Conservation (phyloP, 2,329 filamentous ascomycete genomes). For the Trichophyton benhamiae region DNA sequence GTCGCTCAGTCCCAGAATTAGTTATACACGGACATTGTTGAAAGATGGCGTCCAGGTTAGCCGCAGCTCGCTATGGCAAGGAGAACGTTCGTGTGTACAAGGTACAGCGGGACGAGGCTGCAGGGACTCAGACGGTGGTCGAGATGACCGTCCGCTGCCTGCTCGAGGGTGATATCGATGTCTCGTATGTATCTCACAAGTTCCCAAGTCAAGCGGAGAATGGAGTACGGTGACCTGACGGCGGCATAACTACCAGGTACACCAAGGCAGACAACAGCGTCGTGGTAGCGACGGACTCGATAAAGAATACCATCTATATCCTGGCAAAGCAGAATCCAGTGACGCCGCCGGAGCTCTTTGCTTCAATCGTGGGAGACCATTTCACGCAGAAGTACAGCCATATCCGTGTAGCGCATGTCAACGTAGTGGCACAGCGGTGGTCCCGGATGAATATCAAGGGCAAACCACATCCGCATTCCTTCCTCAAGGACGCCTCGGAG, state of each 20-base stretch:
- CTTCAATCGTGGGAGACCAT: slow-evolving; percentile 70
- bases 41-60: slow-evolving; percentile 19
- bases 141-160: slow-evolving; percentile 93
- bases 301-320: slow-evolving; percentile 96
- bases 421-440: slow-evolving; percentile 79
- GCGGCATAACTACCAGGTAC: slow-evolving; percentile 47
- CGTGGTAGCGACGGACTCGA: slow-evolving; percentile 90
- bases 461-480: slow-evolving; percentile 87
- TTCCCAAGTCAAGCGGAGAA: neutral
- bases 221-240: neutral
- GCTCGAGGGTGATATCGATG: slow-evolving; percentile 83
- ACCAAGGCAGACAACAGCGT: slow-evolving; percentile 88
- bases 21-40: neutral
- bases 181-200: slow-evolving; percentile 45
- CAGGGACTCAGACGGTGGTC: slow-evolving; percentile 69
- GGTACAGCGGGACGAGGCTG: slow-evolving; percentile 65
- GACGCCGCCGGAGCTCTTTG: slow-evolving; percentile 85
- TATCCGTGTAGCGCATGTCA: slow-evolving; percentile 73
- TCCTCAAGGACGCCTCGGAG: slow-evolving; percentile 80
- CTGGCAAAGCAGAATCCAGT: slow-evolving; percentile 88
- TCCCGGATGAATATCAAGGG: slow-evolving; percentile 77
- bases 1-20: neutral
- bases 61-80: slow-evolving; percentile 46
- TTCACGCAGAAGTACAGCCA: slow-evolving; percentile 81
- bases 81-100: slow-evolving; percentile 99